phyloP scores from a whole-genome alignment of 1,284 basidiomycete species.

The Porogramme epimiltina region DNA sequence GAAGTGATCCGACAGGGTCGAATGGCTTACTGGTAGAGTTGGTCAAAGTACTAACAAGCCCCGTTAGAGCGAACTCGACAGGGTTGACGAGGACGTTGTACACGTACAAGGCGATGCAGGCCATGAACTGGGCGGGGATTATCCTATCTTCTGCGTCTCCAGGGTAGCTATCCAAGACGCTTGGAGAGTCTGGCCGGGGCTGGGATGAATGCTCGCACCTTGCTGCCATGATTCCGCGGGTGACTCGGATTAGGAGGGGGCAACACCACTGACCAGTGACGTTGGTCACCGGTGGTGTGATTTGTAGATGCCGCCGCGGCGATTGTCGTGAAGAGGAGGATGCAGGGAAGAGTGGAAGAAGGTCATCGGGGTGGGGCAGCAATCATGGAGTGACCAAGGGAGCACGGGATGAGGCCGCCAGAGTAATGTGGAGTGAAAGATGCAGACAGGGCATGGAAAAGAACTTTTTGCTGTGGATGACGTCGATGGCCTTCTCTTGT shows the following conservation, averaged over 20 bases:
- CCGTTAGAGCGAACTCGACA: conserved; percentile 16
- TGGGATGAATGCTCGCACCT: conserved; percentile 3
- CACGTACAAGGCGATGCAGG: conserved; percentile 6
- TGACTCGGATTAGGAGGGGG: conserved; percentile 25
- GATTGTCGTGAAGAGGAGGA: neutral
- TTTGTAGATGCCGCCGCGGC: conserved; percentile 27
- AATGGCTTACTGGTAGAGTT: too few species aligned
- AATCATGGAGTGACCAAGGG: too few species aligned
- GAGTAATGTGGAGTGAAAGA: too few species aligned
- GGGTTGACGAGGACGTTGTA: conserved; percentile 16
- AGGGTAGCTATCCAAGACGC: conserved; percentile 13
- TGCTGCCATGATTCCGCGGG: conserved; percentile 30
- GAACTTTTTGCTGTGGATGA: too few species aligned
- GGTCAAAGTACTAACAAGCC: too few species aligned
- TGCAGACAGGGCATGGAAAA: too few species aligned
- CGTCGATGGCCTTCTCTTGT: too few species aligned
- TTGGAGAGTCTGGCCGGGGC: neutral
- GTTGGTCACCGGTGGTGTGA: conserved; percentile 45
- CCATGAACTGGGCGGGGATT: conserved; percentile 5
- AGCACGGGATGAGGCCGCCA: too few species aligned
- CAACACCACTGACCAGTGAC: conserved; percentile 37
- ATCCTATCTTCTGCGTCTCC: neutral
- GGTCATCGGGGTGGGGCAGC: too few species aligned
- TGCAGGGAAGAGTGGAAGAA: too few species aligned
- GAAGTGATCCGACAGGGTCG: too few species aligned